Evolutionary conservation across 2,329 filamentous ascomycete genomes (phyloP), one percentile per base, ranked within the genome.

Genomic region (Stagonosporopsis rhizophila): DNA sequence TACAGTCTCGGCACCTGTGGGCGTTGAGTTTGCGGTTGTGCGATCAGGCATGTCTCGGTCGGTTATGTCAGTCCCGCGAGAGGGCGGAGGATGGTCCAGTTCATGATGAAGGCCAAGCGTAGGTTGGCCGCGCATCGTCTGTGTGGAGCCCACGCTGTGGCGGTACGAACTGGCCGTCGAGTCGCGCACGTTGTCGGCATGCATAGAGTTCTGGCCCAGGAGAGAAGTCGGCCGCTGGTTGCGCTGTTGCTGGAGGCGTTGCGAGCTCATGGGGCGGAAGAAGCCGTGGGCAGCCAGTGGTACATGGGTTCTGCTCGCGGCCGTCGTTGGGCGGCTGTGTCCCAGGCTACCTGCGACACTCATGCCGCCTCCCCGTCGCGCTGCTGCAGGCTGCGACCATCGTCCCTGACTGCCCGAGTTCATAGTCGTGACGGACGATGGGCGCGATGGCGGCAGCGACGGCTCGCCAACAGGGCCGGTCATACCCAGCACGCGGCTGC

Each of bases 241-340:
- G 74, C 94, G 84, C 77, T 98, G 95, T 51, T 92, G 92, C 78
- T 98, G 94, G 46, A 98, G 81, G 74, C 92, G 89, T 75, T 96
- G 92, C 22, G 94, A 96, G 78, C 93, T 98, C 92, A 99, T 96
- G 35, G 95, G 95, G 20, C 89, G 89, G 73, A 96, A 96, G 79
- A 99, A 98, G 50, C 91, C 94, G 70, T 94, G 90, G 15, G 92
- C 92, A 2, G 92, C 89, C 49, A 99, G 80, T 1, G 95, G 93
- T 19, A 96, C 92, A 81, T 99, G 95, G 38, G 91, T 95, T 70
- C 89, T 86, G 72, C 89, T 92, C 41, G 89, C 82, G 38, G 90
- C 83, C 63, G 88, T 94, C 15, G 81, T 83, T 49, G 81, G 89
- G 62, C 83, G 68, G 35, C 75, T 75, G 23, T 51, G 47, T 28